Evolutionary conservation across 1,284 basidiomycete genomes (phyloP), one percentile per base, ranked within the genome.

Genomic region (Cronartium ribicola): DNA sequence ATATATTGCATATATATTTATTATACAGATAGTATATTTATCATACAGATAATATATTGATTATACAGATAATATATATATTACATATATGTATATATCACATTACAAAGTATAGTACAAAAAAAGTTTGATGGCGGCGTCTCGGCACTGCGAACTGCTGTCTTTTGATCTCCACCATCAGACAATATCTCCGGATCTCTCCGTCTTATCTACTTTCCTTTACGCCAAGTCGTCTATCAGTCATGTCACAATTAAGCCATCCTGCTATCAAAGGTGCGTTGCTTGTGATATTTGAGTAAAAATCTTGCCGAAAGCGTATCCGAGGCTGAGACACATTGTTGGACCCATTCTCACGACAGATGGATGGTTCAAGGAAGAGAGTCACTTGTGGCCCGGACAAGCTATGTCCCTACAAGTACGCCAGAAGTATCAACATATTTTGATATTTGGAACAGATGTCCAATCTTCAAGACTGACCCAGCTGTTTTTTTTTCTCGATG

Each of bases 321-420:
- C 2, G n/a, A 55, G 29, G 51, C n/a, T n/a, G 6, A 55, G 11
- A 11, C 17, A 20, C 11, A 29, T 20, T n/a, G 51, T 29, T 55
- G 51, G 29, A 20, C 6, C 29, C 29, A 55, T 61, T 36, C 36
- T 61, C 60, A 11, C 36, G 71, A 75, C 78, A 91, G 94, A 96
- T 85, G 94, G 94, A 82, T 98, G 95, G 94, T 98, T 97, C 86
- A 88, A 90, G 79, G 95, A 98, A 85, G 90, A 94, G 81, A 94
- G 92, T 75, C 88, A 90, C 48, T 94, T 98, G 85, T 98, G 95
- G 95, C 94, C 92, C 51, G 94, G 85, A 83, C 79, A 82, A 83
- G 83, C 77, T 22, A 78, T 78, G 77, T 78, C 76, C 74, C 76
- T 81, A 29, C 69, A 74, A 63, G 71, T 74, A 40, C 37, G 71